Evolutionary conservation across 2,329 filamentous ascomycete species (phyloP).

Genomic region (Fusarium ambrosium): DNA sequence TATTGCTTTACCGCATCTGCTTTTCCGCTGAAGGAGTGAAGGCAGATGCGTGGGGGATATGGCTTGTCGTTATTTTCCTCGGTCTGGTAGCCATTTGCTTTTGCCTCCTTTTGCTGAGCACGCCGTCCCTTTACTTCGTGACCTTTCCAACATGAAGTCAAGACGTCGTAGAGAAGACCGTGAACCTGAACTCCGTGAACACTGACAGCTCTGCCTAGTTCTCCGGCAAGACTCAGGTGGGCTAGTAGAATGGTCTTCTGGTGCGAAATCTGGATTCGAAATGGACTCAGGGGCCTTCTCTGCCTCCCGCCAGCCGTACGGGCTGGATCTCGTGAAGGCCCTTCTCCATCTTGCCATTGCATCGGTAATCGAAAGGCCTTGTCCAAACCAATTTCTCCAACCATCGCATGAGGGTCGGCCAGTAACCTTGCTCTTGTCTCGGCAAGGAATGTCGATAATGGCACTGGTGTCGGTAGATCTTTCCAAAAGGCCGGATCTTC

Average conservation of each 20-base stretch:
- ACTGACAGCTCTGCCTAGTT: slow-evolving; percentile 72
- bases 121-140: slow-evolving; percentile 71
- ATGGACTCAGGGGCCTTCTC: slow-evolving; percentile 73
- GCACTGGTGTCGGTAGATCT: slow-evolving; percentile 68
- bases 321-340: slow-evolving; percentile 31
- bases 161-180: slow-evolving; percentile 72
- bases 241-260: slow-evolving; percentile 73
- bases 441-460: slow-evolving; percentile 68
- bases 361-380: slow-evolving; percentile 78
- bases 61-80: slow-evolving; percentile 42
- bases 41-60: slow-evolving; percentile 86
- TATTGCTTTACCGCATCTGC: slow-evolving; percentile 82
- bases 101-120: slow-evolving; percentile 49
- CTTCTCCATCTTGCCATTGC: slow-evolving; percentile 59
- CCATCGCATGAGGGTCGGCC: slow-evolving; percentile 70
- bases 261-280: slow-evolving; percentile 74
- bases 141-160: slow-evolving; percentile 73
- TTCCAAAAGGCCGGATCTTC: slow-evolving; percentile 41
- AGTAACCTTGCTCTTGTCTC: slow-evolving; percentile 68
- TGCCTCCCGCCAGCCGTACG: slow-evolving; percentile 77
- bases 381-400: slow-evolving; percentile 82
- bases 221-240: slow-evolving; percentile 76
- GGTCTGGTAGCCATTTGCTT: background rate
- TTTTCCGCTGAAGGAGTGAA: slow-evolving; percentile 89
- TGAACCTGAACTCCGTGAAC: slow-evolving; percentile 81